Conservation (phyloP, 1,139 yeast genomes). For the Nadsonia starkeyi-henricii region DNA sequence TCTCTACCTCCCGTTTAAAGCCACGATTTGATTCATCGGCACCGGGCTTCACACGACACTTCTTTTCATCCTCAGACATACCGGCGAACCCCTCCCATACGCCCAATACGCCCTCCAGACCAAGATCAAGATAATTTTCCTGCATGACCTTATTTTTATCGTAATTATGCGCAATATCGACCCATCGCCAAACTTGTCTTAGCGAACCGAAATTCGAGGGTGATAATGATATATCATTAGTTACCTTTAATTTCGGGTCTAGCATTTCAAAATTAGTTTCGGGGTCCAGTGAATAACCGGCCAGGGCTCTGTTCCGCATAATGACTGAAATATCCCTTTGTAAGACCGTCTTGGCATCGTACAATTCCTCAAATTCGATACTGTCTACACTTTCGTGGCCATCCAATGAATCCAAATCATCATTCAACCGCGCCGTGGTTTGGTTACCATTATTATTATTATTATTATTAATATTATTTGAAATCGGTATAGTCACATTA, state of each 20-base stretch:
- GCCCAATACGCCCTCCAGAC: slow-evolving; percentile 78
- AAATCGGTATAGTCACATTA: not conserved
- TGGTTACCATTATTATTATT: no score
- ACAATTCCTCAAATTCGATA: slow-evolving; percentile 13
- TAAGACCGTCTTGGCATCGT: slow-evolving; percentile 16
- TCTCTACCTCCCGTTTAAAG: slow-evolving; percentile 13
- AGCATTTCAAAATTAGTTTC: slow-evolving; percentile 48
- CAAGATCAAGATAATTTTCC: slow-evolving; percentile 57
- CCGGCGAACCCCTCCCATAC: slow-evolving; percentile 77
- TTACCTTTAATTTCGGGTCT: slow-evolving; percentile 21
- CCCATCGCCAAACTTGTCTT: slow-evolving; percentile 83
- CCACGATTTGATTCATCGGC: slow-evolving; percentile 12
- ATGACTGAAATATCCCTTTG: slow-evolving; percentile 24
- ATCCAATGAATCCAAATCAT: slow-evolving; percentile 19
- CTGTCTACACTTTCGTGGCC: not conserved
- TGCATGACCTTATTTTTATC: slow-evolving; percentile 58
- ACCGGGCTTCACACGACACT: slow-evolving; percentile 23
- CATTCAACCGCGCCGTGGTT: slow-evolving; percentile 19
- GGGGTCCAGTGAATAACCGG: slow-evolving; percentile 66
- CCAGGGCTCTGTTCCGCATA: slow-evolving; percentile 53
- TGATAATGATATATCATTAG: not conserved
- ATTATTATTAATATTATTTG: not conserved
- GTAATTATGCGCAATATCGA: slow-evolving; percentile 54
- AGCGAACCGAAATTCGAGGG: slow-evolving; percentile 28
- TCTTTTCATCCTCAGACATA: slow-evolving; percentile 36